phyloP scores from a whole-genome alignment of 2,329 filamentous ascomycete species.

The Penicillium aurantiogriseum region DNA sequence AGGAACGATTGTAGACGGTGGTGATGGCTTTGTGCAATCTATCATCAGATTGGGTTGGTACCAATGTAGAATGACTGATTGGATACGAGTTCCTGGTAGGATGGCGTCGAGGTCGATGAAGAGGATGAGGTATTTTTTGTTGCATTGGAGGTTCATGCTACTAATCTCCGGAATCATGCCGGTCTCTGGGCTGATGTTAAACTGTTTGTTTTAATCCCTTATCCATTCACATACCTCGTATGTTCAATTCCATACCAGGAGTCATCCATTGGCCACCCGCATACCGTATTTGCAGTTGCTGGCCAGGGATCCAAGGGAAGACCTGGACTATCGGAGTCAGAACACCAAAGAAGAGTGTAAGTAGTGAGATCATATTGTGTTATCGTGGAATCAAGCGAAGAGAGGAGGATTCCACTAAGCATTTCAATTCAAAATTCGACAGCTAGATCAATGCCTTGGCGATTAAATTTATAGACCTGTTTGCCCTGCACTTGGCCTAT shows the following conservation, averaged over 20 bases:
- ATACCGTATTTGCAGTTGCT: constrained; percentile 21
- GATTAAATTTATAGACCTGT: background rate
- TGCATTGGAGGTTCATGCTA: constrained; percentile 5
- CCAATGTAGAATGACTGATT: constrained; percentile 29
- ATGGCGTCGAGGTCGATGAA: constrained; percentile 28
- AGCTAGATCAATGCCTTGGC: background rate
- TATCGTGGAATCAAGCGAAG: background rate
- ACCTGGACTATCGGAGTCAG: background rate
- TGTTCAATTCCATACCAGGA: constrained; percentile 19
- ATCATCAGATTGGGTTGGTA: constrained; percentile 24
- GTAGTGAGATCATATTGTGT: background rate
- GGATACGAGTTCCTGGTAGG: constrained; percentile 7
- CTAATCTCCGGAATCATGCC: constrained; percentile 20
- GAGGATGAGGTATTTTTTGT: constrained; percentile 22
- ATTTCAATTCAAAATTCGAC: background rate
- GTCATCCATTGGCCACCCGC: constrained; percentile 17
- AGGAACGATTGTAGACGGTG: background rate
- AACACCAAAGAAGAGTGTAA: background rate
- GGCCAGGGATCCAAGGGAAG: background rate
- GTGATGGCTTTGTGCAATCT: constrained; percentile 2
- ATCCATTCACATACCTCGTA: background rate
- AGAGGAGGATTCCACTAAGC: no score
- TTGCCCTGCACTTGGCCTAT: no score
- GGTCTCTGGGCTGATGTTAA: constrained; percentile 9
- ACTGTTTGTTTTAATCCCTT: background rate